Percentiles rank a stretch among this genome's conserved stretches.
Evolutionary conservation across 768 basidiomycete species (phyloP).

Genomic region (Porpolomopsis calyptriformis): DNA sequence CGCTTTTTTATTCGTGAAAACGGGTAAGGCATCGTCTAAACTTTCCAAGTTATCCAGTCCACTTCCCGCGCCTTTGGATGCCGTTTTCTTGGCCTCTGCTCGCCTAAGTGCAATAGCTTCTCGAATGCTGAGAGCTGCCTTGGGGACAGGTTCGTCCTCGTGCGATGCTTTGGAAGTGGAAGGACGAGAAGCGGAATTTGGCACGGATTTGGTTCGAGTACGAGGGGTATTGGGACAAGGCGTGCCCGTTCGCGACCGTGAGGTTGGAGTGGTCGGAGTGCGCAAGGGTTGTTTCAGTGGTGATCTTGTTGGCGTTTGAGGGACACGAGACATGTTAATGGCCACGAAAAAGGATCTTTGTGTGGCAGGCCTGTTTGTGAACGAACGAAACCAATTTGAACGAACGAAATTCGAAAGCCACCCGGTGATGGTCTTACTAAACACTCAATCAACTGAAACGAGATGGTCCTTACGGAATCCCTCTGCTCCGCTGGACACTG

Average conservation of each 20-base stretch:
- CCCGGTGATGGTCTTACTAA: too few relatives aligned
- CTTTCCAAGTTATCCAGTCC: constrained; percentile 26
- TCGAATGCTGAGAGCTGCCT: constrained; percentile 43
- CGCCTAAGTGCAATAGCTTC: constrained; percentile 73
- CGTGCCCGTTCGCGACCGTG: constrained; percentile 1
- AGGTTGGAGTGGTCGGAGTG: neutral
- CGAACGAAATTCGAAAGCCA: too few relatives aligned
- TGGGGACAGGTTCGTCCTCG: constrained; percentile 15
- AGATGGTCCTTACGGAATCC: too few relatives aligned
- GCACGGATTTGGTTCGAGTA: constrained; percentile 13
- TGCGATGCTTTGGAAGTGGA: constrained; percentile 15
- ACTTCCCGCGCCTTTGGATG: constrained; percentile 19
- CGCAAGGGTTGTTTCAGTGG: neutral
- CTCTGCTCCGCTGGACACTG: too few relatives aligned
- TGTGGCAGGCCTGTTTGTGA: too few relatives aligned
- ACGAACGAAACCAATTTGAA: too few relatives aligned
- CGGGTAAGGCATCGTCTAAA: constrained; percentile 41
- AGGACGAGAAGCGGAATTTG: constrained; percentile 18
- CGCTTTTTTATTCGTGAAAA: constrained; percentile 21
- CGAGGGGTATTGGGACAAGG: constrained; percentile 6
- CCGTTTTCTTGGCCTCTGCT: constrained; percentile 65
- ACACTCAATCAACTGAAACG: too few relatives aligned
- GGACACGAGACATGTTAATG: constrained; percentile 2
- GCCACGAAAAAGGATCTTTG: too few relatives aligned
- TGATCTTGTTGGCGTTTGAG: neutral